Conservation (phyloP, 495 filamentous ascomycete species). For the Extremus antarcticus region DNA sequence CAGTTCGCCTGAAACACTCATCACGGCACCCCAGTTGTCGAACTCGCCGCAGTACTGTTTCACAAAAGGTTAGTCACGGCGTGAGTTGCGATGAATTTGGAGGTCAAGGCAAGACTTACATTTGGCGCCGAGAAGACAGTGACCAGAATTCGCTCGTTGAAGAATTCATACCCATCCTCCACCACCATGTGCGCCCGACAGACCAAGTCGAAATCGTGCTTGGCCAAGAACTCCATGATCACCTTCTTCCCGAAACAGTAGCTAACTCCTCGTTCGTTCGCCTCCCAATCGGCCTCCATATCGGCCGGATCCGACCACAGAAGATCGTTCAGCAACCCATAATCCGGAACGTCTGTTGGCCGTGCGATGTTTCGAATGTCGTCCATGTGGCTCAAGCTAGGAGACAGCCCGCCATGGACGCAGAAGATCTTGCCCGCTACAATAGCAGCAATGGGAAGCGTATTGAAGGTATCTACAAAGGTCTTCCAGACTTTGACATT, state of each 20-base stretch:
- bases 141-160: constrained; percentile 87
- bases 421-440: constrained; percentile 99
- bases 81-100: neutral
- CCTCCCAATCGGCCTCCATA: constrained; percentile 92
- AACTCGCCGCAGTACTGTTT: constrained; percentile 94
- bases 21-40: constrained; percentile 98
- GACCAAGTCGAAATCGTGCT: constrained; percentile 94
- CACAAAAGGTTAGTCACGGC: constrained; percentile 16
- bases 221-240: constrained; percentile 89
- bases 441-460: constrained; percentile 86
- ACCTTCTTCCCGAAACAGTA: constrained; percentile 99
- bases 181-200: constrained; percentile 99
- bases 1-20: constrained; percentile 89
- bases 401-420: constrained; percentile 92
- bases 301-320: constrained; percentile 98
- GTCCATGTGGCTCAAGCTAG: constrained; percentile 89
- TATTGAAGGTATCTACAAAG: constrained; percentile 97
- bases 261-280: constrained; percentile 93
- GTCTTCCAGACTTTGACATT: constrained; percentile 99
- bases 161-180: constrained; percentile 98
- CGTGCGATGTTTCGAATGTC: constrained; percentile 93
- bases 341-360: constrained; percentile 95
- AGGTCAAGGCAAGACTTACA: constrained; percentile 44
- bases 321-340: constrained; percentile 89
- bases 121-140: constrained; percentile 98